Evolutionary conservation across 1,139 yeast genomes (phyloP), one percentile per base, ranked within the genome.

Genomic region (Debaryomyces singareniensis): DNA sequence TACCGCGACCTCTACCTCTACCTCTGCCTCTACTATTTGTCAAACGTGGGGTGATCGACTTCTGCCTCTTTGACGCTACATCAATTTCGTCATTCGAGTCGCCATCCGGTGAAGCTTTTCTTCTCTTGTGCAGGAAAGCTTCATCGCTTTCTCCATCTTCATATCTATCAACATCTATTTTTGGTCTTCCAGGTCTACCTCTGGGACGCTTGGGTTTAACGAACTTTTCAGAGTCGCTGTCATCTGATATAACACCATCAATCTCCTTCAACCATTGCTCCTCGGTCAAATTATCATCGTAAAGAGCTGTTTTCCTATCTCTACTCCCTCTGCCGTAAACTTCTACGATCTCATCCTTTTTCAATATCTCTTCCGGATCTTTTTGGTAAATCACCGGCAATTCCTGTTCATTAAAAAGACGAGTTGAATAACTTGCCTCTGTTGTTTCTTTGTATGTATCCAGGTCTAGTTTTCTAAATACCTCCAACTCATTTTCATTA

Each of bases 181-280:
- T 26, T 15, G 55, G 47, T 35, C 50, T 55, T 20, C 48, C 45
- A 3, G 54, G 48, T 35, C 59, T 49, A 2, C 53, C 54, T 35
- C 58, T 49, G 21, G 38, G 33, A 21, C 50, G 43, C 32, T 45
- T 55, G 5, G 51, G 50, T 32, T 43, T 54, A 4, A 30, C 20
- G 3, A 44, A 45, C 22, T 29, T 41, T 4, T 45, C 56, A 6
- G 44, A 47, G 15, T 58, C 64, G 24, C 50, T 48, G 24, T 55
- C 64, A 26, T 61, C 70, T 2, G 68, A 60, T 2, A 56, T 49
- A 10, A 62, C 53, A 2, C 71, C 73, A 28, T 75, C 82, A 35
- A 75, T 72, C 40, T 74, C 73, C 45, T 59, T 66, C 36, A 82
- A 58, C 91, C 91, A 82, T 51, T 81, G 87, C 37, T 79, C 89